These are phyloP conservation scores for Aspergillus vadensis DNA, from an alignment of 2,329 filamentous ascomycete species.

Conservation along the genomic window DNA sequence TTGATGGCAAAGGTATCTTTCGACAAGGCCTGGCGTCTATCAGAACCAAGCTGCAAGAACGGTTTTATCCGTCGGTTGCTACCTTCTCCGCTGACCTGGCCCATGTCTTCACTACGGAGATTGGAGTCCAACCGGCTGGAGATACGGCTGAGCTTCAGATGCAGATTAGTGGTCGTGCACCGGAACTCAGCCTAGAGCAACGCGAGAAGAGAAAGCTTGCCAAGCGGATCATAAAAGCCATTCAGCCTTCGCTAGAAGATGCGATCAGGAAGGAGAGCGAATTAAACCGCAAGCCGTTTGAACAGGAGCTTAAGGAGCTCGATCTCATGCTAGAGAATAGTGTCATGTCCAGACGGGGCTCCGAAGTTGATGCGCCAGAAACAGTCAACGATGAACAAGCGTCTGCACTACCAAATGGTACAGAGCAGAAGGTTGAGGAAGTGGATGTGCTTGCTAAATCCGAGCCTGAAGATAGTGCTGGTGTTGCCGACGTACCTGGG, in stretches of 20 bases:
- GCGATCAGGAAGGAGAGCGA: conserved; percentile 82
- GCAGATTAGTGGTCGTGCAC: conserved; percentile 52
- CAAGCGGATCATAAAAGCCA: conserved; percentile 81
- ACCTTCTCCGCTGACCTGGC: conserved; percentile 63
- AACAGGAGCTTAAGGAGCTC: conserved; percentile 71
- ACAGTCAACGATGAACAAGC: conserved; percentile 44
- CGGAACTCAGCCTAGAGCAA: conserved; percentile 61
- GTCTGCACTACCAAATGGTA: conserved; percentile 46
- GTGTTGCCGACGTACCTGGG: conserved; percentile 13
- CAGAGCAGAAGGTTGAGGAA: conserved; percentile 33
- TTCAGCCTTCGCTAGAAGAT: conserved; percentile 75
- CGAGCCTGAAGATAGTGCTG: conserved; percentile 30
- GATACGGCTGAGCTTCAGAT: conserved; percentile 52
- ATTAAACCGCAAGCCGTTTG: conserved; percentile 68
- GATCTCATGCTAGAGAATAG: conserved; percentile 72
- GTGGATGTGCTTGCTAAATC: conserved; percentile 22
- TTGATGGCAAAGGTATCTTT: conserved; percentile 58
- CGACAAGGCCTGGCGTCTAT: conserved; percentile 56
- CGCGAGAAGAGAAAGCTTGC: conserved; percentile 82
- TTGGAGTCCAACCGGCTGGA: conserved; percentile 52
- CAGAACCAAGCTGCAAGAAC: conserved; percentile 55
- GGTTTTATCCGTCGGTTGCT: conserved; percentile 62
- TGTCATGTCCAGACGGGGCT: conserved; percentile 56
- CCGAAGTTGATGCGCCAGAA: conserved; percentile 48
- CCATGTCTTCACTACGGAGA: conserved; percentile 57